Evolutionary conservation across 2,329 filamentous ascomycete species (phyloP).

Genomic region (Stenocarpella maydis): DNA sequence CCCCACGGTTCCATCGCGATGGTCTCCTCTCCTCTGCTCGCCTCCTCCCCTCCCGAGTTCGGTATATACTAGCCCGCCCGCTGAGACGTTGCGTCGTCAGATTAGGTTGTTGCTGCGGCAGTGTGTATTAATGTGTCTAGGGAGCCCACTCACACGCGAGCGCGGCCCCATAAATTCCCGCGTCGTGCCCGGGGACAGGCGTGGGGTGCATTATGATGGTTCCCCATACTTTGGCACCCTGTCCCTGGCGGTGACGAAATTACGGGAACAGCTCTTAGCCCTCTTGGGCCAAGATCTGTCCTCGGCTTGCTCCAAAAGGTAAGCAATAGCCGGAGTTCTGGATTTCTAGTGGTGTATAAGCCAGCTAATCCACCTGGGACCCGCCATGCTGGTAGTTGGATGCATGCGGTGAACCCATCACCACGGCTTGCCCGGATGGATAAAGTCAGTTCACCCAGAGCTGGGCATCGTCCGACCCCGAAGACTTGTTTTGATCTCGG

Average conservation of each 20-base stretch:
- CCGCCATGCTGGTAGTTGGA: slow-evolving; percentile 3
- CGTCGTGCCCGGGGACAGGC: slow-evolving; percentile 14
- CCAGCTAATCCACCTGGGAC: background rate
- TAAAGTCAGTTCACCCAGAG: slow-evolving; percentile 1
- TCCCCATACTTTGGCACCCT: slow-evolving; percentile 11
- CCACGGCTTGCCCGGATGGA: slow-evolving; percentile 11
- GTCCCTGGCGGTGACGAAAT: slow-evolving; percentile 25
- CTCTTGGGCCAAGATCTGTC: background rate
- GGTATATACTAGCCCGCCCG: background rate
- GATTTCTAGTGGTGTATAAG: background rate
- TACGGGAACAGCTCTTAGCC: background rate
- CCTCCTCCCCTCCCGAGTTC: background rate
- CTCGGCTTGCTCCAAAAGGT: slow-evolving; percentile 12
- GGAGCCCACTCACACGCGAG: background rate
- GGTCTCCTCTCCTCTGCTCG: background rate
- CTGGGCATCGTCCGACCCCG: background rate
- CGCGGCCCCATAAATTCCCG: slow-evolving; percentile 23
- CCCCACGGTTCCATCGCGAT: slow-evolving; percentile 15
- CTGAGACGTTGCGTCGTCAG: slow-evolving; percentile 1
- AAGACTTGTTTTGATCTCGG: background rate
- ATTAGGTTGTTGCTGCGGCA: background rate
- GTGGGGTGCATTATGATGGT: slow-evolving; percentile 24
- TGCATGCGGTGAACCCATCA: background rate
- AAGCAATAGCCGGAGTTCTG: background rate
- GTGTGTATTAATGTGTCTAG: background rate